Percentiles rank a stretch among this genome's conserved stretches.
Evolutionary conservation across 306 rosid species (phyloP).

Genomic region (Rosa multiflora): DNA sequence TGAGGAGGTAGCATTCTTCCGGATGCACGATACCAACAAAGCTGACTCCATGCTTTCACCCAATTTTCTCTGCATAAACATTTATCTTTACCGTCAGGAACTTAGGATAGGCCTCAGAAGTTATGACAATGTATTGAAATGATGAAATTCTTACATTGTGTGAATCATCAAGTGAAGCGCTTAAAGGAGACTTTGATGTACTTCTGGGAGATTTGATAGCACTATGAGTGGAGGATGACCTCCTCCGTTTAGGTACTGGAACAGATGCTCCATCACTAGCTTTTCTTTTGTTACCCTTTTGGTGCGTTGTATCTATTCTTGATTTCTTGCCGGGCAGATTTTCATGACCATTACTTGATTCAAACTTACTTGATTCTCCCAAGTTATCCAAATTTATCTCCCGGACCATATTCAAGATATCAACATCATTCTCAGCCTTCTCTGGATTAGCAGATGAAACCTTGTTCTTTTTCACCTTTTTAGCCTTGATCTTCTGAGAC

Average conservation of each 20-base stretch:
- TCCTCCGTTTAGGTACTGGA: constrained; percentile 59
- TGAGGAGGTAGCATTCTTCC: constrained; percentile 32
- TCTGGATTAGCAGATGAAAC: constrained; percentile 41
- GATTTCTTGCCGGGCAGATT: constrained; percentile 42
- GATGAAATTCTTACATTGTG: constrained; percentile 29
- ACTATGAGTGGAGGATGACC: constrained; percentile 49
- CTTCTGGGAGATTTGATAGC: constrained; percentile 46
- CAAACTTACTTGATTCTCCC: constrained; percentile 56
- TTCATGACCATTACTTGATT: constrained; percentile 77
- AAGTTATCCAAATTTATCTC: constrained; percentile 64
- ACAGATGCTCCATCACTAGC: constrained; percentile 41
- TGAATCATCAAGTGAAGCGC: constrained; percentile 42
- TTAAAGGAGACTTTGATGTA: constrained; percentile 40
- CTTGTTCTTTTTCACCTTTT: constrained; percentile 60
- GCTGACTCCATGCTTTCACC: constrained; percentile 46
- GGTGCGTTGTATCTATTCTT: constrained; percentile 34
- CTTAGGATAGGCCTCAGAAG: constrained; percentile 36
- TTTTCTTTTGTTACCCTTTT: constrained; percentile 55
- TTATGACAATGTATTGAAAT: constrained; percentile 24
- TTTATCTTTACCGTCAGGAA: constrained; percentile 38
- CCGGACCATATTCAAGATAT: constrained; percentile 66
- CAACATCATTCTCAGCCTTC: constrained; percentile 56
- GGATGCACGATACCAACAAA: constrained; percentile 44
- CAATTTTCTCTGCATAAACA: constrained; percentile 43
- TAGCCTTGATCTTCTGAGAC: constrained; percentile 58